A percentile compares a stretch with the other conserved stretches of the same genome.
Evolutionary conservation across 2,329 filamentous ascomycete species (phyloP).

Genomic region (Allantophomopsis lycopodina): DNA sequence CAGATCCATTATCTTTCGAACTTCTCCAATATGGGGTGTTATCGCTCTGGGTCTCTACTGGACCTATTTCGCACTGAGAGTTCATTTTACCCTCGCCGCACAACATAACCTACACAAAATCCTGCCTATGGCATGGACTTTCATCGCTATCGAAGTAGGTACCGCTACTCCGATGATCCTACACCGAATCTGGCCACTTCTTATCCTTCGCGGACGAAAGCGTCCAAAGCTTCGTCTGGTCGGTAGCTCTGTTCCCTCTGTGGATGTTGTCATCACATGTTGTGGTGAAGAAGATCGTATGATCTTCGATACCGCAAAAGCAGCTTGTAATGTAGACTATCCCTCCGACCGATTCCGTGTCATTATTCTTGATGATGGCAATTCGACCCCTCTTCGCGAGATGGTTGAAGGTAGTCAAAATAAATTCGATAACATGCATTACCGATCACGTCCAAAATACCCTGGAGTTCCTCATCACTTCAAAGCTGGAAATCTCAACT

Average conservation of each 20-base stretch:
- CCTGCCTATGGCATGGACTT: slow-evolving; percentile 38
- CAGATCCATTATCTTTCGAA: not conserved
- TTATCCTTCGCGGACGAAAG: slow-evolving; percentile 37
- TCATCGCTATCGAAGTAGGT: slow-evolving; percentile 36
- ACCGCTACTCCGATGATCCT: slow-evolving; percentile 19
- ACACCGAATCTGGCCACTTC: slow-evolving; percentile 22
- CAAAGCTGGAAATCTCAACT: slow-evolving; percentile 53
- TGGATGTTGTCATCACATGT: slow-evolving; percentile 43
- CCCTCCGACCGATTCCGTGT: slow-evolving; percentile 37
- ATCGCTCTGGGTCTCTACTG: not conserved
- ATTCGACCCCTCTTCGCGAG: slow-evolving; percentile 23
- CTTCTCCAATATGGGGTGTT: not conserved
- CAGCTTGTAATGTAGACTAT: slow-evolving; percentile 39
- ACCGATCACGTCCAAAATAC: slow-evolving; percentile 34
- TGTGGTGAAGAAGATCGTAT: slow-evolving; percentile 42
- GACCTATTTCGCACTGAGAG: slow-evolving; percentile 35
- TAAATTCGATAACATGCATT: slow-evolving; percentile 32
- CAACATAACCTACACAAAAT: slow-evolving; percentile 23
- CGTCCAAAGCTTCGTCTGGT: slow-evolving; percentile 37
- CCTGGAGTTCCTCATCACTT: slow-evolving; percentile 37
- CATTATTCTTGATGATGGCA: slow-evolving; percentile 39
- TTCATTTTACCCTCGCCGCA: slow-evolving; percentile 33
- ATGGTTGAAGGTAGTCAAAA: too few relatives aligned
- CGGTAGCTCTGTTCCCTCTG: slow-evolving; percentile 33
- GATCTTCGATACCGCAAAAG: slow-evolving; percentile 41